phyloP scores from a whole-genome alignment of 2,329 filamentous ascomycete genomes.

The Cytospora chrysosperma region DNA sequence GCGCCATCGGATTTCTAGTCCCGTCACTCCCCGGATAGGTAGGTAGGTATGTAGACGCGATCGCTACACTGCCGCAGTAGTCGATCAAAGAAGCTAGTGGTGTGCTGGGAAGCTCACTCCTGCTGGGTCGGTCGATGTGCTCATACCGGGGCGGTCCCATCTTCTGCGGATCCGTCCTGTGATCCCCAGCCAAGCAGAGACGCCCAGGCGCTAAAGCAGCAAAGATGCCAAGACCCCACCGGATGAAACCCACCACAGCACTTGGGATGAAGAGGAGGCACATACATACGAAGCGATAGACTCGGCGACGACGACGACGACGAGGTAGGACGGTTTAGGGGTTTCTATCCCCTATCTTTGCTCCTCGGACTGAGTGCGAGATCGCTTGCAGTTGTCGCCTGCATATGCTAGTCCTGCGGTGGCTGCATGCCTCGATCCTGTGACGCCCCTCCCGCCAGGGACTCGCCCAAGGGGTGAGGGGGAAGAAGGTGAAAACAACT shows the following conservation, averaged over 20 bases:
- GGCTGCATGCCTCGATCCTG: slow-evolving; percentile 3
- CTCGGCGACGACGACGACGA: background rate
- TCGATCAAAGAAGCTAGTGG: background rate
- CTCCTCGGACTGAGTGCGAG: background rate
- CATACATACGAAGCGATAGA: slow-evolving; percentile 11
- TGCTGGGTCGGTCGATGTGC: background rate
- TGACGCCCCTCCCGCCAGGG: background rate
- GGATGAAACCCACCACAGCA: slow-evolving; percentile 13
- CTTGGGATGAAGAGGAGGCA: slow-evolving; percentile 6
- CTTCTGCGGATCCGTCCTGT: too few species aligned
- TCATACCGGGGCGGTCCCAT: background rate
- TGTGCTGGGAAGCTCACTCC: background rate
- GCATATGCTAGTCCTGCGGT: slow-evolving; percentile 8
- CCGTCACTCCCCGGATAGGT: background rate
- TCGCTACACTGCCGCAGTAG: background rate
- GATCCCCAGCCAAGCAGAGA: background rate
- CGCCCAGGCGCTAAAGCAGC: slow-evolving; percentile 9
- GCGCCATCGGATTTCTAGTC: background rate
- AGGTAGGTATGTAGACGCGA: background rate
- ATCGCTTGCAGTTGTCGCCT: slow-evolving; percentile 11
- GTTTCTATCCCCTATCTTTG: background rate
- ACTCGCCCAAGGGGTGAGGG: background rate
- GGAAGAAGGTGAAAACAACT: background rate
- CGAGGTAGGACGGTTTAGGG: background rate
- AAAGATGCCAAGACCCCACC: slow-evolving; percentile 5